Base-by-base conservation (phyloP, 306 rosid species). In the Acacia melanoxylon region DNA sequence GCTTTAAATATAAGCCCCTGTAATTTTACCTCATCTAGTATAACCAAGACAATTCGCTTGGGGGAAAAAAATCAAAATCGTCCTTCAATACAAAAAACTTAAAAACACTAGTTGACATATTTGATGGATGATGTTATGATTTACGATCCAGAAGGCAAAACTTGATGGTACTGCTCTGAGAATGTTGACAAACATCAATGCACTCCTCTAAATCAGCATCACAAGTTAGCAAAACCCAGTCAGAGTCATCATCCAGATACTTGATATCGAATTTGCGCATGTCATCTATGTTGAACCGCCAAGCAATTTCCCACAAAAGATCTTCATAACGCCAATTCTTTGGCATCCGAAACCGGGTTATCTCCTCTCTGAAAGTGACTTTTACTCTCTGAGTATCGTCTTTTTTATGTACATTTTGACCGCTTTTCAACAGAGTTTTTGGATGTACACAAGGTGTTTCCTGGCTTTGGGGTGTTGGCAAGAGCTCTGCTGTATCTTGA, bases 191-290 rank as follows among this genome's bases (percentile, higher is more conserved):
- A 17, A 96, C 93, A 84, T 91, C 98, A 81, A 96, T 85, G 80
- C 99, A 96, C 82, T 96, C 99, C 82, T 92, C 97, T 63, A 92
- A 84, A 86, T 96, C 98, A 80, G 89, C 91, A 86, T 94, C 98
- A 86, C 98, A 91, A 41, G 98, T 94, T 66, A 94, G 86, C 54
- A 96, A 85, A 20, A 96, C 93, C 99, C 99, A 92, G 62, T 96
- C 99, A 8, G 83, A 83, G 52, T 96, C 99, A 81, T 96, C 99
- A 40, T 96, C 99, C 89, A 96, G 90, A 80, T 96, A 96, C 82
- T 91, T 96, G 62, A 96, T 46, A 85, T 90, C 90, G 7, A 76
- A 93, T 72, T 71, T 85, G 78, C 82, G 87, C 91, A 90, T 86
- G 82, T 93, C 97, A 63, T 77, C 80, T 33, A 94, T 83, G 65